A percentile compares a stretch with the other conserved stretches of the same genome.
phyloP scores from a whole-genome alignment of 352 stramenopile genomes.

The Pythium folliculosum region DNA sequence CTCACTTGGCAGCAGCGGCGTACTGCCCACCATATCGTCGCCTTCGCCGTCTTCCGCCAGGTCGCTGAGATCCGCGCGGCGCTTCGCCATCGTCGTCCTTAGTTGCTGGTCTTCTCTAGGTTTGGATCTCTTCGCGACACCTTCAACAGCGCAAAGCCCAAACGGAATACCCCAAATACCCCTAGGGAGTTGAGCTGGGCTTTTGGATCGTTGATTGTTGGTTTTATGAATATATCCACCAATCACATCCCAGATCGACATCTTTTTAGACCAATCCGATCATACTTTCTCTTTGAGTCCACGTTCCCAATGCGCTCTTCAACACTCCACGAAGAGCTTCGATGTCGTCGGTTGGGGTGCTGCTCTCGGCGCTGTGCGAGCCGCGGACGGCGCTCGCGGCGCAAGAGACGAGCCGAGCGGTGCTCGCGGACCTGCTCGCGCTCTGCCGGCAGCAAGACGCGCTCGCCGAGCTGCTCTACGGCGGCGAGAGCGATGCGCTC shows the following conservation, averaged over 20 bases:
- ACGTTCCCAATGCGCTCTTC: not conserved
- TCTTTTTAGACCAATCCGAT: not conserved
- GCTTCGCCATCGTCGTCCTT: not conserved
- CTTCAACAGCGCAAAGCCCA: not conserved
- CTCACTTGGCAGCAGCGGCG: constrained; percentile 18
- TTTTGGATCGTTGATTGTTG: not conserved
- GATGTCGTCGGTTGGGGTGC: constrained; percentile 49
- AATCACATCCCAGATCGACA: not conserved
- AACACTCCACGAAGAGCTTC: too few species aligned
- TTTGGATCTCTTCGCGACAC: constrained; percentile 8
- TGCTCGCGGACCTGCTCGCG: constrained; percentile 41
- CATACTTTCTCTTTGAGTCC: not conserved
- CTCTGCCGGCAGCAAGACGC: constrained; percentile 42
- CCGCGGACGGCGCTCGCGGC: constrained; percentile 16
- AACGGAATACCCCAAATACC: not conserved
- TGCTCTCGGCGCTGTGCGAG: constrained; percentile 48
- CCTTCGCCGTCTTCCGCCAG: not conserved
- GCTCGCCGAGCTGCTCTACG: constrained; percentile 34
- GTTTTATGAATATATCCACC: constrained; percentile 1
- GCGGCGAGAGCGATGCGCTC: not conserved
- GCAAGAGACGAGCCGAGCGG: constrained; percentile 19
- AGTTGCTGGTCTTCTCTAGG: not conserved
- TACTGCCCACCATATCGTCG: not conserved
- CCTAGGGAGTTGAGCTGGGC: too few species aligned
- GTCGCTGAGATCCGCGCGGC: not conserved